Evolutionary conservation across 2,329 filamentous ascomycete species (phyloP).

Genomic region (Cladorrhinum sp.): DNA sequence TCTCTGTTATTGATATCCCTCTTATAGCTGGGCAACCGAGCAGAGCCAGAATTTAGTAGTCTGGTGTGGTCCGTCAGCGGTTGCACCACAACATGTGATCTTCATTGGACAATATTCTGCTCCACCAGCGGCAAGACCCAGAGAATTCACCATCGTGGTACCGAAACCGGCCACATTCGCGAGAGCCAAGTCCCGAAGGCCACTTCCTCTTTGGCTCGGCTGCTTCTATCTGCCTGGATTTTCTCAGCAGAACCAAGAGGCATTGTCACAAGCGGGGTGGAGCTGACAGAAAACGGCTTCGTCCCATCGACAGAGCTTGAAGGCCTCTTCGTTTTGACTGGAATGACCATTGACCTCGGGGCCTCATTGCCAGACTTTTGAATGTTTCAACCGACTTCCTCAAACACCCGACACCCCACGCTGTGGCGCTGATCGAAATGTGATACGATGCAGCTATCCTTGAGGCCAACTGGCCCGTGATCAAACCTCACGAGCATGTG

Average conservation of each 20-base stretch:
- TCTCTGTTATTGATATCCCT: slow-evolving; percentile 16
- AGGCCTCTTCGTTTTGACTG: not conserved
- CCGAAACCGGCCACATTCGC: slow-evolving; percentile 18
- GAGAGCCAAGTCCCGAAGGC: slow-evolving; percentile 11
- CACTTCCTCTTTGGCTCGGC: slow-evolving; percentile 8
- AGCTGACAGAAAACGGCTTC: not conserved
- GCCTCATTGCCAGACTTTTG: not conserved
- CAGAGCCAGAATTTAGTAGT: slow-evolving; percentile 9
- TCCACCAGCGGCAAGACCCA: slow-evolving; percentile 21
- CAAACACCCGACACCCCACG: slow-evolving; percentile 10
- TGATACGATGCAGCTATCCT: slow-evolving; percentile 18
- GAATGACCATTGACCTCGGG: not conserved
- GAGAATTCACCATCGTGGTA: slow-evolving; percentile 21
- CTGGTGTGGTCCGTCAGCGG: slow-evolving; percentile 14
- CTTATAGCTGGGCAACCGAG: slow-evolving; percentile 10
- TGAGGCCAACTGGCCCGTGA: slow-evolving; percentile 7
- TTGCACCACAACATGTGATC: slow-evolving; percentile 8
- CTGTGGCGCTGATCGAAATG: slow-evolving; percentile 10
- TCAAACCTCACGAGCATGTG: slow-evolving; percentile 2
- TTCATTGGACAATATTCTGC: slow-evolving; percentile 20
- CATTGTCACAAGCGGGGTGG: slow-evolving; percentile 1
- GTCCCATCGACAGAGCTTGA: not conserved
- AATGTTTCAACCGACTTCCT: not conserved
- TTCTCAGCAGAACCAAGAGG: not conserved
- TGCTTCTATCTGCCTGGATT: not conserved